These are phyloP conservation scores for Fusarium subtropicale DNA, from an alignment of 2,329 filamentous ascomycete genomes.

Conservation along the genomic window DNA sequence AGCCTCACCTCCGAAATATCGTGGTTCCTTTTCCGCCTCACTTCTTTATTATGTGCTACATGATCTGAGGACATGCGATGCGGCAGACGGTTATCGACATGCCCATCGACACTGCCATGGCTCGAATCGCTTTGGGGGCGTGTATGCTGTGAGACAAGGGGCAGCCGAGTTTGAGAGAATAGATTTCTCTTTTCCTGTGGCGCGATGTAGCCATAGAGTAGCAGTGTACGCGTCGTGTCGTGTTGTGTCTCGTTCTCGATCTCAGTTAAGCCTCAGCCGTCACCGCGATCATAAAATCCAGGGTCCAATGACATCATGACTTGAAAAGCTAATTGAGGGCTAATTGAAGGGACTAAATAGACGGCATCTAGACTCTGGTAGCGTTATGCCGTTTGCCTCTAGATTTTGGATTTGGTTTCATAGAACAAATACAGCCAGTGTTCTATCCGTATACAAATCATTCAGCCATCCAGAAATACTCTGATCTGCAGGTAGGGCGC, in stretches of 20 bases:
- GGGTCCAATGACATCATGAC: slow-evolving; percentile 40
- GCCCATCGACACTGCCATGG: slow-evolving; percentile 18
- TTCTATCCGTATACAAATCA: background rate
- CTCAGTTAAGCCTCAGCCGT: too few species aligned
- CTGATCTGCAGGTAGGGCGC: slow-evolving; percentile 42
- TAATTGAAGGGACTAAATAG: background rate
- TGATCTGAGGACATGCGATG: slow-evolving; percentile 36
- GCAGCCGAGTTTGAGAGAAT: background rate
- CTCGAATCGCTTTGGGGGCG: slow-evolving; percentile 9
- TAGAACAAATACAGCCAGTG: background rate
- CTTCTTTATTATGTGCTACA: background rate
- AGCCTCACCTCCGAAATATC: slow-evolving; percentile 17
- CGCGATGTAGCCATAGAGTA: background rate
- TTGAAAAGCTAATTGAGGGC: background rate
- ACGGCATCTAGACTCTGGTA: background rate
- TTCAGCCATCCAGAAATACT: background rate
- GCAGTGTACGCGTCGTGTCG: background rate
- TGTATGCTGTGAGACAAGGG: slow-evolving; percentile 24
- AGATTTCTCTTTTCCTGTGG: background rate
- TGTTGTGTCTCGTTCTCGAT: background rate
- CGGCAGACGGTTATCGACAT: slow-evolving; percentile 32
- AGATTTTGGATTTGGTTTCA: background rate
- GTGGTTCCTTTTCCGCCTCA: slow-evolving; percentile 25
- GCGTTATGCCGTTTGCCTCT: background rate
- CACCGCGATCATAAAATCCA: background rate